Evolutionary conservation across 2,329 filamentous ascomycete genomes (phyloP).

Genomic region (Colletotrichum lindemuthianum): DNA sequence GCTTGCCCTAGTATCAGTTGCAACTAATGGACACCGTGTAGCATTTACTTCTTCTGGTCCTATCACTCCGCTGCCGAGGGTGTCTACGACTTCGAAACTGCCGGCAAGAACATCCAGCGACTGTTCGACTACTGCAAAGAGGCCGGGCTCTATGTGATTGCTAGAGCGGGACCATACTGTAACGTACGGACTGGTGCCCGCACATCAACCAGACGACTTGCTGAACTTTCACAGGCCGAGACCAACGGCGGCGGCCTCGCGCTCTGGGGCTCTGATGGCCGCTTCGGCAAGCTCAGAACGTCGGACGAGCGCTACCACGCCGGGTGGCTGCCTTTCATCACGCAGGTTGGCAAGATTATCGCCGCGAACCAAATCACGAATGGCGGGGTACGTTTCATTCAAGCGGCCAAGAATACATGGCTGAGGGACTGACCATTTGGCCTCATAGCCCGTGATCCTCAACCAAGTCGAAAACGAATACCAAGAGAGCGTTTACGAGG

Average conservation of each 20-base stretch:
- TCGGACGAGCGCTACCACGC: slow-evolving; percentile 53
- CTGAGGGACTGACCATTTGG: slow-evolving; percentile 58
- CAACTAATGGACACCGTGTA: neutral
- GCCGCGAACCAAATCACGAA: slow-evolving; percentile 84
- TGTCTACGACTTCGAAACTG: slow-evolving; percentile 72
- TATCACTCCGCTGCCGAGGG: slow-evolving; percentile 77
- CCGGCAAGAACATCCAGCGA: slow-evolving; percentile 57
- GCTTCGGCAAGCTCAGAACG: slow-evolving; percentile 51
- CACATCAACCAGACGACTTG: too few relatives aligned
- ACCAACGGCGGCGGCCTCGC: slow-evolving; percentile 49
- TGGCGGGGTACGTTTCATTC: slow-evolving; percentile 64
- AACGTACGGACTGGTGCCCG: slow-evolving; percentile 57
- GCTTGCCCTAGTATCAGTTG: neutral
- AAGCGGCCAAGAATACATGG: slow-evolving; percentile 55
- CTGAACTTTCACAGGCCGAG: slow-evolving; percentile 31
- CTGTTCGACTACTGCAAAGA: slow-evolving; percentile 80
- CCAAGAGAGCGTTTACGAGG: slow-evolving; percentile 61
- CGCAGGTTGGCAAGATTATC: slow-evolving; percentile 69
- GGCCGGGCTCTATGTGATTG: slow-evolving; percentile 81
- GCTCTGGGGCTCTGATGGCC: slow-evolving; percentile 38
- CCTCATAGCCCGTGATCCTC: slow-evolving; percentile 75
- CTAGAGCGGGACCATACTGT: slow-evolving; percentile 78
- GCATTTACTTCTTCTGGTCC: slow-evolving; percentile 84
- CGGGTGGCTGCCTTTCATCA: slow-evolving; percentile 53
- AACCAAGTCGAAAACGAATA: slow-evolving; percentile 89